These are phyloP conservation scores for Hyphopichia homilentoma DNA, from an alignment of 805 yeast genomes.

Conservation along the genomic window DNA sequence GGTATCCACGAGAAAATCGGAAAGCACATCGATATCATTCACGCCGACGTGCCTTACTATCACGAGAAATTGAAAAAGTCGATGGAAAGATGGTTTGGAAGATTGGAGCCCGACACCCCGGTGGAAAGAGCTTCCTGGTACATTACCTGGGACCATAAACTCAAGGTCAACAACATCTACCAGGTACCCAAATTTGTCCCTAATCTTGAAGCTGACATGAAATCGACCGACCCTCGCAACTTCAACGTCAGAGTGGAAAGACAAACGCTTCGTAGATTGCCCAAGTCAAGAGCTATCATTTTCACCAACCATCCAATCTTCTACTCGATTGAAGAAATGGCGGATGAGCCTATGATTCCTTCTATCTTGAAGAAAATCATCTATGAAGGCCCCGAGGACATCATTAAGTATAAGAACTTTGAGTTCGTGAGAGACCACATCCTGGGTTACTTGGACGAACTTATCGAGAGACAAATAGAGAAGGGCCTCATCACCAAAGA, in stretches of 20 bases:
- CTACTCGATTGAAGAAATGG: constrained; percentile 72
- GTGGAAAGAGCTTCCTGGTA: constrained; percentile 78
- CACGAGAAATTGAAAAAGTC: constrained; percentile 60
- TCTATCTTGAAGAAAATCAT: constrained; percentile 65
- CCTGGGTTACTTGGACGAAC: constrained; percentile 50
- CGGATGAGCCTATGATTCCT: constrained; percentile 76
- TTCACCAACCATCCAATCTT: constrained; percentile 78
- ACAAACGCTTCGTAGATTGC: constrained; percentile 66
- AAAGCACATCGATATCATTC: constrained; percentile 58
- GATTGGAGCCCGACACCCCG: constrained; percentile 56
- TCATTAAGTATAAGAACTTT: constrained; percentile 61
- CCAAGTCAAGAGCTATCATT: constrained; percentile 60
- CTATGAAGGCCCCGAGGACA: constrained; percentile 63
- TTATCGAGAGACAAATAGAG: constrained; percentile 57
- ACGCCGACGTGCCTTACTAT: constrained; percentile 67
- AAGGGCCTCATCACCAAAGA: constrained; percentile 52
- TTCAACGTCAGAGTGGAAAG: constrained; percentile 71
- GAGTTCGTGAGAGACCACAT: constrained; percentile 58
- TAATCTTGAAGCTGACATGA: constrained; percentile 26
- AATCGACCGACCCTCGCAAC: constrained; percentile 42
- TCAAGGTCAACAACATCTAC: constrained; percentile 54
- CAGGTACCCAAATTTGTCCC: constrained; percentile 45
- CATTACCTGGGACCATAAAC: constrained; percentile 68
- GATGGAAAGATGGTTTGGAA: constrained; percentile 70
- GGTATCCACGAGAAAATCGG: constrained; percentile 61